Evolutionary conservation across 2,329 filamentous ascomycete species (phyloP), one percentile per base, ranked within the genome.

Genomic region (Colletotrichum zoysiae): DNA sequence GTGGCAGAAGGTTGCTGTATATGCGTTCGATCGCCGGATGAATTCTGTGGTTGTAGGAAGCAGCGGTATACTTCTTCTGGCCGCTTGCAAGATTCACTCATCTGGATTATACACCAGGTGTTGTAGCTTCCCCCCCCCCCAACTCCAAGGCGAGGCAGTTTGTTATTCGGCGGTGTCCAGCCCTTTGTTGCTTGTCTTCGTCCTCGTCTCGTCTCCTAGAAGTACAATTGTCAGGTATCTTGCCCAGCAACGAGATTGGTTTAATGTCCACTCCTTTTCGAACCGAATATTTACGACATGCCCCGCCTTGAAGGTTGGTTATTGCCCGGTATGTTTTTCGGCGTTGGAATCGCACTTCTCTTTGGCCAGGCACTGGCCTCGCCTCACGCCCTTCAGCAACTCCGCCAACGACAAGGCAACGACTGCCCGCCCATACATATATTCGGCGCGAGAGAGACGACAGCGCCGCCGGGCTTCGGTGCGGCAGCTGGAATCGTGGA

Each of bases 401-500:
- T 68, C 8, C 53, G 48, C 23, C 20, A 57, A 46, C 61, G 65
- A 9, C 64, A 68, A 38, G 64, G 44, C 14, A 68, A 58, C 26
- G 38, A 58, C 57, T 85, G 84, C 72, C 83, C 84, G 0, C 75
- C 75, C 18, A 77, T 86, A 42, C 83, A 86, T 76, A 80, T 86
- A 44, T 84, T 85, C 48, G 84, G 83, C 2, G 84, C 84, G 1
- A 83, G 84, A 16, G 84, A 86, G 77, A 86, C 84, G 9, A 85
- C 84, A 0, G 87, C 86, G 0, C 77, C 83, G 5, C 81, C 84
- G 1, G 88, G 88, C 1, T 89, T 86, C 73, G 88, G 88, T 11
- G 84, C 86, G 0, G 81, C 86, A 2, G 80, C 81, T 30, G 83
- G 82, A 0, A 82, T 90, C 16, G 85, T 90, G 26, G 83, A 89